Percentiles rank a stretch among this genome's conserved stretches.
Evolutionary conservation across 2,329 filamentous ascomycete genomes (phyloP).

Genomic region (Fusarium phyllophilum): DNA sequence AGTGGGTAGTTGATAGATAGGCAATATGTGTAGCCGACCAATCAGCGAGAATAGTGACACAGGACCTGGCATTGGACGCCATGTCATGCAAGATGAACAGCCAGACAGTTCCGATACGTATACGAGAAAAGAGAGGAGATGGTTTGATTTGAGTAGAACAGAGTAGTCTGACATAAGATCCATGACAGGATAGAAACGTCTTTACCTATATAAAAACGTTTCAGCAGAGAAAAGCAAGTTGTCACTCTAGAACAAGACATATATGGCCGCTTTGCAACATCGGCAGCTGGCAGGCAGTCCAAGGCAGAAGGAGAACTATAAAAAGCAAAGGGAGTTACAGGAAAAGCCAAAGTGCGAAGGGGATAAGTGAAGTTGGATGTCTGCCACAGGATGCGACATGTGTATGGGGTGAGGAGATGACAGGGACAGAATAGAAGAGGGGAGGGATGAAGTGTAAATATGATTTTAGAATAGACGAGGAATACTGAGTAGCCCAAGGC

Average conservation of each 20-base stretch:
- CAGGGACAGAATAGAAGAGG: neutral
- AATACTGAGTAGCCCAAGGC: neutral
- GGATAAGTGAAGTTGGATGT: neutral
- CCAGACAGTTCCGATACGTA: neutral
- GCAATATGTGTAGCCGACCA: conserved; percentile 35
- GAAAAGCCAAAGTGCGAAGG: conserved; percentile 9
- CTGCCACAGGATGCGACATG: neutral
- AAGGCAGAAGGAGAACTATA: neutral
- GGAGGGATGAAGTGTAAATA: neutral
- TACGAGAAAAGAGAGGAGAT: neutral
- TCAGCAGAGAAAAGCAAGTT: neutral
- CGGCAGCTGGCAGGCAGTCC: neutral
- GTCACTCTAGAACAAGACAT: neutral
- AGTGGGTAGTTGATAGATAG: neutral
- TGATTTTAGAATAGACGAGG: neutral
- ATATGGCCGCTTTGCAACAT: neutral
- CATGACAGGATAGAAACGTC: neutral
- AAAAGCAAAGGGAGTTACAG: neutral
- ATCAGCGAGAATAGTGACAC: conserved; percentile 26
- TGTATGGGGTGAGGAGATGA: neutral
- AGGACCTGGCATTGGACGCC: neutral
- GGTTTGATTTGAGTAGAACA: neutral
- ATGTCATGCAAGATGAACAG: neutral
- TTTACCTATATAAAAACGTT: neutral
- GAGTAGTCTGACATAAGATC: neutral